phyloP scores from a whole-genome alignment of 2,329 filamentous ascomycete species.

The Phialophora tarda region DNA sequence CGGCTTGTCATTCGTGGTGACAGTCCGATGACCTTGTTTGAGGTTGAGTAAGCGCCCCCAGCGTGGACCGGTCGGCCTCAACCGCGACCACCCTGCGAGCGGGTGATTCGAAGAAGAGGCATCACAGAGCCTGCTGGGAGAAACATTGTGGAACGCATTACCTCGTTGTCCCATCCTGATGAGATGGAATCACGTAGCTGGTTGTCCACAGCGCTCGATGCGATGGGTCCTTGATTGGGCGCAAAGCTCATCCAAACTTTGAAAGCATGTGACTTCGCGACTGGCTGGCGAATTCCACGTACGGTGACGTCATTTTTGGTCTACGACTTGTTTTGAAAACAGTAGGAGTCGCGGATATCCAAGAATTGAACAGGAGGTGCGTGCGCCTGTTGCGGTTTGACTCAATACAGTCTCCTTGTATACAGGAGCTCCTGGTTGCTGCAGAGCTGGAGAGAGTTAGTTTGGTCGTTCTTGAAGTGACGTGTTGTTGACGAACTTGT shows the following conservation, averaged over 20 bases:
- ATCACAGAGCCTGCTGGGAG: background rate
- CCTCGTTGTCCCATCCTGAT: background rate
- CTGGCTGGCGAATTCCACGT: slow-evolving; percentile 18
- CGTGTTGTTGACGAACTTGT: slow-evolving; percentile 12
- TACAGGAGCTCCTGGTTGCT: background rate
- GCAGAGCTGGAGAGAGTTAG: background rate
- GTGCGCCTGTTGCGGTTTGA: background rate
- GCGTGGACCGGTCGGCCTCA: background rate
- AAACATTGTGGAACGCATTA: background rate
- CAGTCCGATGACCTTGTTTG: slow-evolving; percentile 23
- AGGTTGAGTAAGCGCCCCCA: slow-evolving; percentile 33
- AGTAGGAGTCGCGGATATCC: background rate
- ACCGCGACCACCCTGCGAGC: background rate
- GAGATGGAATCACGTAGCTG: background rate
- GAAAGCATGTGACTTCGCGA: slow-evolving; percentile 15
- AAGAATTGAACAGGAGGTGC: background rate
- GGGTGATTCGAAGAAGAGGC: background rate
- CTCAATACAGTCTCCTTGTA: background rate
- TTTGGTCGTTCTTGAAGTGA: background rate
- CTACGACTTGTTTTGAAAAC: background rate
- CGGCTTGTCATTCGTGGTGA: slow-evolving; percentile 12
- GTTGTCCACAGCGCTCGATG: background rate
- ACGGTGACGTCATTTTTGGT: slow-evolving; percentile 33
- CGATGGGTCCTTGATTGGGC: background rate
- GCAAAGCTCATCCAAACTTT: background rate